phyloP scores from a whole-genome alignment of 1,139 yeast genomes.

The Magnusiomyces sp. region DNA sequence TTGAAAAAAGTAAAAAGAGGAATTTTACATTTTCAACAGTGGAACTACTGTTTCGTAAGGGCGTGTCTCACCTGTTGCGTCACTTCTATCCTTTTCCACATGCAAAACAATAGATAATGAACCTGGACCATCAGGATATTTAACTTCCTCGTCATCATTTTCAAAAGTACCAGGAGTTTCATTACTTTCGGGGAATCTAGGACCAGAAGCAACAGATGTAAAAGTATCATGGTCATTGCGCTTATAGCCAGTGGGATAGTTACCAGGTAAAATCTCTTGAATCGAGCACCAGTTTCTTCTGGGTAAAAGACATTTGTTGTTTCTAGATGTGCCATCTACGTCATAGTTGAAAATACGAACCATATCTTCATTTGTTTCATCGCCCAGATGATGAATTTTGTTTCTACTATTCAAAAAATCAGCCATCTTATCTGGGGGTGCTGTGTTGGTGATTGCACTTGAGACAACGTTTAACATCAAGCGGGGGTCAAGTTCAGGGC shows the following conservation, averaged over 20 bases:
- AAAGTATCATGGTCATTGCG: background rate
- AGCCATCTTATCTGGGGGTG: conserved; percentile 88
- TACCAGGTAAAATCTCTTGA: conserved; percentile 8
- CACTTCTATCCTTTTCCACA: conserved; percentile 55
- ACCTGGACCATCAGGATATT: conserved; percentile 37
- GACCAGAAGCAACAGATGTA: conserved; percentile 12
- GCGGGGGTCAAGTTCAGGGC: conserved; percentile 54
- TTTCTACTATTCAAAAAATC: conserved; percentile 56
- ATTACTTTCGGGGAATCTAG: conserved; percentile 22
- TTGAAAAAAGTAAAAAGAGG: too few species aligned
- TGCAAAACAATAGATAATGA: conserved; percentile 63
- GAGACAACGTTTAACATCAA: conserved; percentile 76
- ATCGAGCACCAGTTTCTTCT: conserved; percentile 63
- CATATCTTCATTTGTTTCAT: conserved; percentile 67
- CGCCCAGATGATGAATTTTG: conserved; percentile 56
- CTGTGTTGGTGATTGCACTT: conserved; percentile 84
- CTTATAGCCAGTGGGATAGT: background rate
- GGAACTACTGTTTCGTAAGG: conserved; percentile 70
- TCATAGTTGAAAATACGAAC: conserved; percentile 61
- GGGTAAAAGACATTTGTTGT: conserved; percentile 57
- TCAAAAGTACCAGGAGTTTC: conserved; percentile 14
- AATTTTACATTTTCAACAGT: conserved; percentile 24
- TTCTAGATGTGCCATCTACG: conserved; percentile 48
- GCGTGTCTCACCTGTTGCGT: conserved; percentile 46
- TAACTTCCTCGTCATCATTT: conserved; percentile 36